Conservation (phyloP, 2,329 filamentous ascomycete genomes). For the Talaromyces albobiverticillius region DNA sequence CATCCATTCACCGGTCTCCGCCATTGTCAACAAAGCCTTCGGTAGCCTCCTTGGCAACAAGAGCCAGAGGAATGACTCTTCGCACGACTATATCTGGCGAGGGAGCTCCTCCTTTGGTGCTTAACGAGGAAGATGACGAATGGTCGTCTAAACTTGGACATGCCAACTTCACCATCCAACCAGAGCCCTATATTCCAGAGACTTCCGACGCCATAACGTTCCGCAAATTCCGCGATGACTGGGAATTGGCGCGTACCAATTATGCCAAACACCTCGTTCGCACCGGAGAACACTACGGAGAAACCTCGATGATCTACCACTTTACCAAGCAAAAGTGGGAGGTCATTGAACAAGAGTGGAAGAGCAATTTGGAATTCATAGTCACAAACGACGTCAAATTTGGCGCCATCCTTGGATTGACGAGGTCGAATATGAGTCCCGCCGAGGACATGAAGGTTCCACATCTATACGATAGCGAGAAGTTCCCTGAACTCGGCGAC, state of each 20-base stretch:
- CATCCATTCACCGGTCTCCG: constrained; percentile 59
- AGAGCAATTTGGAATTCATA: constrained; percentile 64
- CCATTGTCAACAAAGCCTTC: constrained; percentile 76
- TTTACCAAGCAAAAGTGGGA: constrained; percentile 89
- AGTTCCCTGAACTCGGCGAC: constrained; percentile 84
- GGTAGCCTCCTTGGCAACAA: constrained; percentile 66
- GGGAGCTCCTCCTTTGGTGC: constrained; percentile 55
- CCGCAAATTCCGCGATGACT: constrained; percentile 69
- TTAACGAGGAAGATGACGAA: constrained; percentile 66
- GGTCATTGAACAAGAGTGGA: constrained; percentile 73
- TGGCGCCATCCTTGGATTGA: constrained; percentile 36
- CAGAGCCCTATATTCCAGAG: constrained; percentile 73
- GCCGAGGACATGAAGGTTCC: constrained; percentile 51
- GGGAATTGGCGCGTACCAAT: constrained; percentile 78
- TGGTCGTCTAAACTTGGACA: constrained; percentile 87
- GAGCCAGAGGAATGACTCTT: constrained; percentile 45
- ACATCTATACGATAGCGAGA: constrained; percentile 57
- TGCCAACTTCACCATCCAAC: constrained; percentile 86
- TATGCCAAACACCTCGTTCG: constrained; percentile 87
- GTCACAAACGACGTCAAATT: constrained; percentile 47
- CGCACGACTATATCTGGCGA: constrained; percentile 41
- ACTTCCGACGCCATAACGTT: constrained; percentile 58
- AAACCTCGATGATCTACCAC: constrained; percentile 82
- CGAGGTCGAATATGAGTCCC: constrained; percentile 39
- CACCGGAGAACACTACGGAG: constrained; percentile 85